Percentiles rank a stretch among this genome's conserved stretches.
Evolutionary conservation across 257 asterid species (phyloP).

Genomic region (Solanum habrochaites): DNA sequence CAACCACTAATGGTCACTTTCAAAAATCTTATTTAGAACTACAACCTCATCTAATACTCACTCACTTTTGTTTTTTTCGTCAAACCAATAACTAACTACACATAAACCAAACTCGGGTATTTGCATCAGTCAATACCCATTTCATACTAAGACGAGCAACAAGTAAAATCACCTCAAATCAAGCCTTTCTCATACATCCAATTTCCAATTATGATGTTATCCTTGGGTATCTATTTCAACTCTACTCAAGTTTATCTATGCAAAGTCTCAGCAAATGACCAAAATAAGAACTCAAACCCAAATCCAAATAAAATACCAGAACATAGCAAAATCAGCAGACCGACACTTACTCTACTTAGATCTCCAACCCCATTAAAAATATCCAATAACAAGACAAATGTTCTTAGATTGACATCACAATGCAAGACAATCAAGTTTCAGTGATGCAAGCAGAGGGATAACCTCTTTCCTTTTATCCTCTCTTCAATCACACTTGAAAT

Average conservation of each 20-base stretch:
- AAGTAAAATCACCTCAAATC: not conserved
- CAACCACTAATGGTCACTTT: not conserved
- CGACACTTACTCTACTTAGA: too few relatives aligned
- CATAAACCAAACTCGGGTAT: not conserved
- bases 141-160: not conserved
- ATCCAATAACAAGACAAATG: slow-evolving; percentile 4
- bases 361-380: slow-evolving; percentile 56
- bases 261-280: not conserved
- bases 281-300: not conserved
- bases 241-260: too few relatives aligned
- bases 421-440: not conserved
- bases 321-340: not conserved
- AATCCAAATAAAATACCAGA: not conserved
- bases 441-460: slow-evolving; percentile 6
- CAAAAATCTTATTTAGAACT: not conserved
- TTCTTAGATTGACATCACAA: not conserved
- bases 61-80: not conserved
- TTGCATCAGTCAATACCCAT: not conserved
- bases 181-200: not conserved
- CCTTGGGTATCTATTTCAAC: too few relatives aligned
- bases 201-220: too few relatives aligned
- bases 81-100: not conserved
- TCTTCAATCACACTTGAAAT: slow-evolving; percentile 11
- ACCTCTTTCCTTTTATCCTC: slow-evolving; percentile 96
- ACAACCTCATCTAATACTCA: not conserved